Base-by-base conservation (phyloP, 2,329 filamentous ascomycete genomes). In the Cercospora sojina region DNA sequence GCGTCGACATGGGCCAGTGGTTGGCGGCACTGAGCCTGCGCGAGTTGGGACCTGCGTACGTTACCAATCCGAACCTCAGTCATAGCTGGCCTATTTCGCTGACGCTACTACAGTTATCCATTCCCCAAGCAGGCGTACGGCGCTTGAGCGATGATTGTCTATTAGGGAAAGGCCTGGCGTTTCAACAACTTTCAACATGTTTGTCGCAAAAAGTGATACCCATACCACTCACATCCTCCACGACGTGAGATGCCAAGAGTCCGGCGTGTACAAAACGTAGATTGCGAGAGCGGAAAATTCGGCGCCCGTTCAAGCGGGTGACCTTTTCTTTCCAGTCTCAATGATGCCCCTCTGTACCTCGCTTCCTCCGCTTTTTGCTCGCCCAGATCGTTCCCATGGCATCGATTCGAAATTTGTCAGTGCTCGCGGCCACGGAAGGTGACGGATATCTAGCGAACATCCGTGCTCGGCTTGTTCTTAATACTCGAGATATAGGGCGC, bases 1-100 rank as follows among this genome's bases (percentile, higher is more conserved):
- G 86, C 76, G 86, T 99, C 74, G 91, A 97, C 79, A 91, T 95
- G 86, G 95, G 95, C 71, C 93, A 97, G 82, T 99, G 95, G 95
- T 87, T 99, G 72, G 95, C 95, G 59, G 90, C 90, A 77, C 85
- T 97, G 76, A 95, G 93, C 85, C 94, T 99, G 79, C 90, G 94
- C 83, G 93, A 98, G 83, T 85, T 97, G 74, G 95, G 95, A 75
- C 93, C 94, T 82, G 95, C 93, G 90, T 98, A 90, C 86, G 91
- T 91, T 65, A 71, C 47, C 23, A 20, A 27, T 29, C 51, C 16
- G 9, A 25, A 56, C 25, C 16, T 18, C n/a, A n/a, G 10, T 27
- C 20, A 56, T 25, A 31, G 29, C 51, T 56, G 6, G 16, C 16
- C 51, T 31, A 47, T 27, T 29, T 51, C 55, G 61, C 66, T 67